A percentile compares a stretch with the other conserved stretches of the same genome.
These are phyloP conservation scores for Prunus yedoensis DNA, from an alignment of 331 rosid genomes.

Conservation along the genomic window DNA sequence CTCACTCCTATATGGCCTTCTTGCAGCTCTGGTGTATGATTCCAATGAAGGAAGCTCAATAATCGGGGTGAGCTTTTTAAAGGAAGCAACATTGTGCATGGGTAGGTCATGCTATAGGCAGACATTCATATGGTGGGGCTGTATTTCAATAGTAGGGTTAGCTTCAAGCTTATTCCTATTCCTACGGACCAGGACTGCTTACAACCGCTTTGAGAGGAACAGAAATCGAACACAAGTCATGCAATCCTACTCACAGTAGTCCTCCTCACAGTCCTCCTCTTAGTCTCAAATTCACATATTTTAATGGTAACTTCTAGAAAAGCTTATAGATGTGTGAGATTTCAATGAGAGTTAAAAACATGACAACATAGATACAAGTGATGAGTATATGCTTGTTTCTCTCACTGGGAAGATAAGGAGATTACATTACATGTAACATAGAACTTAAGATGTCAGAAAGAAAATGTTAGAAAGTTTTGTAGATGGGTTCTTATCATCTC, in stretches of 20 bases:
- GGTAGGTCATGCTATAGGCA: conserved; percentile 66
- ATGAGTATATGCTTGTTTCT: background rate
- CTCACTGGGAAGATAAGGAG: background rate
- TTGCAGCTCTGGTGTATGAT: conserved; percentile 84
- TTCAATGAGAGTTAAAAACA: background rate
- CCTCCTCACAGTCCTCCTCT: background rate
- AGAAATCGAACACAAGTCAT: background rate
- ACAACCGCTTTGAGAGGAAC: conserved; percentile 43
- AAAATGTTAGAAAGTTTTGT: background rate
- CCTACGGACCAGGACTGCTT: conserved; percentile 60
- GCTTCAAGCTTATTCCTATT: conserved; percentile 58
- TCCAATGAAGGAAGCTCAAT: conserved; percentile 34
- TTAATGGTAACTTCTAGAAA: background rate
- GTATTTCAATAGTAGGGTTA: conserved; percentile 61
- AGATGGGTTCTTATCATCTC: background rate
- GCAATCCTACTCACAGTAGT: background rate
- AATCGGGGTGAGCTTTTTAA: conserved; percentile 15
- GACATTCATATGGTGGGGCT: conserved; percentile 79
- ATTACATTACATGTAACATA: background rate
- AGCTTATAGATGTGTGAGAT: background rate
- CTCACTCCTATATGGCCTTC: conserved; percentile 72
- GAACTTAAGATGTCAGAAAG: background rate
- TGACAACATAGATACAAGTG: background rate
- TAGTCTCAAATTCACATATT: background rate
- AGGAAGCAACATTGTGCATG: conserved; percentile 53